A percentile compares a stretch with the other conserved stretches of the same genome.
Evolutionary conservation across 2,329 filamentous ascomycete species (phyloP).

Genomic region (Dactylella cylindrospora): DNA sequence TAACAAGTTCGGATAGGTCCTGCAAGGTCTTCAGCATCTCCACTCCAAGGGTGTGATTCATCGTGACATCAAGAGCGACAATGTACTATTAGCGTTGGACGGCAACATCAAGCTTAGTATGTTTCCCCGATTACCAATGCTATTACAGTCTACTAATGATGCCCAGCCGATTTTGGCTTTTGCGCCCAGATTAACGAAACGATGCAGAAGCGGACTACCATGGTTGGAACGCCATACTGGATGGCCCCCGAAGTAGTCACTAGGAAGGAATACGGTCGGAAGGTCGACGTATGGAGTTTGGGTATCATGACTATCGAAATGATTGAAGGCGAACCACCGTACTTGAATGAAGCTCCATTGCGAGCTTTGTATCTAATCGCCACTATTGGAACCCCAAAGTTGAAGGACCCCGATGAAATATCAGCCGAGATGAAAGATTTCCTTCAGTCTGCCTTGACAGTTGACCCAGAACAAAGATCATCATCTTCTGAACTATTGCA

Average conservation of each 20-base stretch:
- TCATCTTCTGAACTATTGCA: constrained; percentile 90
- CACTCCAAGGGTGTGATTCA: constrained; percentile 98
- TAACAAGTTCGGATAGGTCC: constrained; percentile 58
- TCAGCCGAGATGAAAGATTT: constrained; percentile 86
- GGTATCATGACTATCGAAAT: constrained; percentile 99
- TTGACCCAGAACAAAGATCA: constrained; percentile 94
- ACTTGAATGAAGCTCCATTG: constrained; percentile 90
- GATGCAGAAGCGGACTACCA: constrained; percentile 95
- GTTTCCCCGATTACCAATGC: not conserved
- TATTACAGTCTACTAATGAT: constrained; percentile 50
- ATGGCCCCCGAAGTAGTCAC: constrained; percentile 99
- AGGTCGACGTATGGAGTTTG: constrained; percentile 97
- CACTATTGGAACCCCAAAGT: constrained; percentile 89
- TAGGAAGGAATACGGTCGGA: constrained; percentile 94
- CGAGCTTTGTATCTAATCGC: constrained; percentile 94
- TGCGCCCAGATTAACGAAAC: constrained; percentile 97
- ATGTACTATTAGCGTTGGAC: constrained; percentile 88
- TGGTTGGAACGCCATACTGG: constrained; percentile 99
- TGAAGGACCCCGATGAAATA: constrained; percentile 87
- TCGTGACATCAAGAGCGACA: constrained; percentile 98
- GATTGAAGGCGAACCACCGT: constrained; percentile 98
- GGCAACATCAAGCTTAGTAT: constrained; percentile 95
- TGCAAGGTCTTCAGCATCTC: constrained; percentile 87
- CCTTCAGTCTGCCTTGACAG: constrained; percentile 86
- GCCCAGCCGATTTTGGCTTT: constrained; percentile 90